Base-by-base conservation (phyloP, 495 filamentous ascomycete species). In the Cladorrhinum samala region DNA sequence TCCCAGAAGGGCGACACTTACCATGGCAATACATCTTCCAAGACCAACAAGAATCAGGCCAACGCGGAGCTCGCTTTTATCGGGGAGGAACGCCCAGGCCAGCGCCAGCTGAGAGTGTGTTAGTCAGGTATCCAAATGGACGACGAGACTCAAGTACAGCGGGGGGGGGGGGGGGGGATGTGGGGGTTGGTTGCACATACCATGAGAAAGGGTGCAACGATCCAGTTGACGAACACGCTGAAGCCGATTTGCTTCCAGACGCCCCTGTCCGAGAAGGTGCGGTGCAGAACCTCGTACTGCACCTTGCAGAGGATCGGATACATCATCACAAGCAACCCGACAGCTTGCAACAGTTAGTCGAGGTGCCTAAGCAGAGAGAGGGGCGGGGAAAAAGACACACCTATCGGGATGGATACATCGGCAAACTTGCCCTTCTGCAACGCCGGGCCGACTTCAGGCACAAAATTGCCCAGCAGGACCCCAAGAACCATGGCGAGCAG, bases 291-390 rank as follows among this genome's bases (percentile, higher is more conserved):
- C 67, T 95, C 91, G 67, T 81, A 94, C 33, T 82, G 81, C n/a
- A 96, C 85, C 68, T 95, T 96, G 79, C 91, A 93, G 19, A 95
- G 74, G 55, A 94, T 94, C 0, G 91, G 90, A 60, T 94, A 95
- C 90, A 95, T 95, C 89, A 95, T 95, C 20, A 93, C 81, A 6
- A 95, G 77, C 18, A 95, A 73, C 13, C 91, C 90, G 54, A 92
- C 68, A 0, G 89, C 88, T 19, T 27, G 3, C n/a, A n/a, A n/a
- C n/a, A n/a, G n/a, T n/a, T n/a, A n/a, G n/a, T n/a, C n/a, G n/a
- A n/a, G n/a, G n/a, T n/a, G n/a, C n/a, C n/a, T n/a, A n/a, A n/a
- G n/a, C n/a, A n/a, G n/a, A n/a, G n/a, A n/a, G n/a, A n/a, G n/a
- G n/a, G n/a, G n/a, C n/a, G n/a, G n/a, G 2, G 49, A 24, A 24